Conservation (phyloP, 192 early-diverging fungal genomes). For the Diversispora epigaea region DNA sequence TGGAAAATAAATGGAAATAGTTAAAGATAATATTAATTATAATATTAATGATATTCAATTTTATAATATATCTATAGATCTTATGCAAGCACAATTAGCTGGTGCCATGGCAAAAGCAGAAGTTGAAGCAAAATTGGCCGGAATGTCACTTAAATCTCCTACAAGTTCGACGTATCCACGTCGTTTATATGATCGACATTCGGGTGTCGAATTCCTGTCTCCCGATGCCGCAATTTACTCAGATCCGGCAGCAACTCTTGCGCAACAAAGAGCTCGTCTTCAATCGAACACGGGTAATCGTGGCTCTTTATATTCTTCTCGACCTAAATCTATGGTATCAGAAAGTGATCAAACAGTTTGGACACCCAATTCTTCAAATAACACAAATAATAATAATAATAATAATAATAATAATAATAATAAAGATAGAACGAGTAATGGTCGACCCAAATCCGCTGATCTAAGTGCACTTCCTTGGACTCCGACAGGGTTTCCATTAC, state of each 20-base stretch:
- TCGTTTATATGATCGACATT: constrained; percentile 60
- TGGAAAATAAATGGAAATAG: neutral
- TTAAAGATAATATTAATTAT: neutral
- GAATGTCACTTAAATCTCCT: constrained; percentile 34
- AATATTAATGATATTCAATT: neutral
- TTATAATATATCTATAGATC: constrained; percentile 31
- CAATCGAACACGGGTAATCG: constrained; percentile 28
- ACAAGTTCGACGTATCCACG: constrained; percentile 41
- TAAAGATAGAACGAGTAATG: constrained; percentile 32
- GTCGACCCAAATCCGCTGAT: constrained; percentile 31
- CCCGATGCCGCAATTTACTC: constrained; percentile 28
- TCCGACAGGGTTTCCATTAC: constrained; percentile 13
- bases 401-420: constrained; percentile 22
- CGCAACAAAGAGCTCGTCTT: constrained; percentile 27
- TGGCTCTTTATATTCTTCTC: constrained; percentile 25
- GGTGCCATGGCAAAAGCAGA: constrained; percentile 59
- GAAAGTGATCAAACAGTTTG: constrained; percentile 33
- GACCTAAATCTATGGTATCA: constrained; percentile 32
- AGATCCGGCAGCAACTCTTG: constrained; percentile 30
- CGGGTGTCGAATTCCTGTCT: constrained; percentile 36
- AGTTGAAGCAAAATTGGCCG: constrained; percentile 43
- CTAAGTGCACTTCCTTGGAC: constrained; percentile 33
- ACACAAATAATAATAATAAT: constrained; percentile 1
- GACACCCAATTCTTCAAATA: constrained; percentile 10
- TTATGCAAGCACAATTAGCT: constrained; percentile 52